Conservation (phyloP, 2,329 filamentous ascomycete species). For the Lasiodiplodia sp. region DNA sequence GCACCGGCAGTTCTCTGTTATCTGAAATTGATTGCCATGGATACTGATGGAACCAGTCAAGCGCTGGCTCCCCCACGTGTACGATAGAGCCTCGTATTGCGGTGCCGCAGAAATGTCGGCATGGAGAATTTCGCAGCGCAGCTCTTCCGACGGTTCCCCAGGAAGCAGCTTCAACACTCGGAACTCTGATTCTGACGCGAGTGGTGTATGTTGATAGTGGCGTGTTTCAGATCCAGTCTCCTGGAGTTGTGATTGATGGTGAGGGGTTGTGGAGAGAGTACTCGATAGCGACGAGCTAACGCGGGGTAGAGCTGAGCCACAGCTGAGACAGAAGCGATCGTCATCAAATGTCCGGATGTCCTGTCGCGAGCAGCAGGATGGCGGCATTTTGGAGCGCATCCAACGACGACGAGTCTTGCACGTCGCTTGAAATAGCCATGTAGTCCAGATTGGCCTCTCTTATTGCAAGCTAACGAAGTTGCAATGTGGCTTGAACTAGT, state of each 20-base stretch:
- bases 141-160: neutral
- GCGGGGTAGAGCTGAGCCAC: neutral
- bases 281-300: neutral
- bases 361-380: neutral
- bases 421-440: accelerated
- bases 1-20: neutral
- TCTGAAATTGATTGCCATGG: neutral
- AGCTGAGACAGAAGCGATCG: neutral
- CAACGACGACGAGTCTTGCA: neutral
- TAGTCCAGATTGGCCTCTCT: too few species aligned
- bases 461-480: neutral
- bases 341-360: neutral
- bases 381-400: neutral
- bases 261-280: neutral
- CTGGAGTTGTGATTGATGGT: neutral
- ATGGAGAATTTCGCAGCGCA: neutral
- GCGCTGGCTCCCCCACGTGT: neutral
- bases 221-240: neutral
- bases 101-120: neutral
- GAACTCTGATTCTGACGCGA: neutral
- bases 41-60: neutral
- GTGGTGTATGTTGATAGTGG: neutral
- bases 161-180: neutral
- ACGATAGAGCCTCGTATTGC: neutral
- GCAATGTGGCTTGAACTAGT: neutral